Percentiles rank a stretch among this genome's conserved stretches.
phyloP scores from a whole-genome alignment of 129 eudicot genomes.

The Silybum marianum region DNA sequence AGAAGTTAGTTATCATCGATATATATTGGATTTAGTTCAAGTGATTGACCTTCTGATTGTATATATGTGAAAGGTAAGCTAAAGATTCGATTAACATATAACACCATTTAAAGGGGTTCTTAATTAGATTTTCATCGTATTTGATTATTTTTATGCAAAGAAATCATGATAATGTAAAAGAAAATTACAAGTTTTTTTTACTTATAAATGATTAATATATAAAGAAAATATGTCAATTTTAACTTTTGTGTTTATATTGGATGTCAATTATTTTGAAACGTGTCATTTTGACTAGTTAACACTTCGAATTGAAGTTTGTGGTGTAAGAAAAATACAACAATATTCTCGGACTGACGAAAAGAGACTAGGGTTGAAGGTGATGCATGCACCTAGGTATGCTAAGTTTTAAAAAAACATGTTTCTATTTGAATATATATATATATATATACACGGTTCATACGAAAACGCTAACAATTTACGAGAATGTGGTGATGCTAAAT shows the following conservation, averaged over 20 bases:
- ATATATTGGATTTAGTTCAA: too few relatives aligned
- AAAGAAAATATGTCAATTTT: neutral
- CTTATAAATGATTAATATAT: neutral
- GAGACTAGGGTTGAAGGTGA: neutral
- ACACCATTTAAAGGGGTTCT: neutral
- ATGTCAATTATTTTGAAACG: neutral
- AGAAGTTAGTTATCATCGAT: neutral
- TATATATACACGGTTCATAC: too few relatives aligned
- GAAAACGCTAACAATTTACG: too few relatives aligned
- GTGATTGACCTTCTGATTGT: too few relatives aligned
- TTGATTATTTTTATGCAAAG: neutral
- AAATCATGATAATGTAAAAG: neutral
- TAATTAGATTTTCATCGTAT: neutral
- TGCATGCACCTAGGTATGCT: neutral
- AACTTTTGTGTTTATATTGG: neutral
- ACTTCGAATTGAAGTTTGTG: neutral
- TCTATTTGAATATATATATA: too few relatives aligned
- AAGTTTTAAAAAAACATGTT: neutral
- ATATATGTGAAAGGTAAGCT: too few relatives aligned
- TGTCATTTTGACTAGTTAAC: neutral
- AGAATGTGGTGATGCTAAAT: too few relatives aligned
- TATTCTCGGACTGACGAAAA: neutral
- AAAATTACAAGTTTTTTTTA: neutral
- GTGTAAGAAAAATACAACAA: neutral
- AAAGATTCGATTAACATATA: too few relatives aligned